Evolutionary conservation across 192 early-diverging fungal species (phyloP), one percentile per base, ranked within the genome.

Genomic region (Podila epigama): DNA sequence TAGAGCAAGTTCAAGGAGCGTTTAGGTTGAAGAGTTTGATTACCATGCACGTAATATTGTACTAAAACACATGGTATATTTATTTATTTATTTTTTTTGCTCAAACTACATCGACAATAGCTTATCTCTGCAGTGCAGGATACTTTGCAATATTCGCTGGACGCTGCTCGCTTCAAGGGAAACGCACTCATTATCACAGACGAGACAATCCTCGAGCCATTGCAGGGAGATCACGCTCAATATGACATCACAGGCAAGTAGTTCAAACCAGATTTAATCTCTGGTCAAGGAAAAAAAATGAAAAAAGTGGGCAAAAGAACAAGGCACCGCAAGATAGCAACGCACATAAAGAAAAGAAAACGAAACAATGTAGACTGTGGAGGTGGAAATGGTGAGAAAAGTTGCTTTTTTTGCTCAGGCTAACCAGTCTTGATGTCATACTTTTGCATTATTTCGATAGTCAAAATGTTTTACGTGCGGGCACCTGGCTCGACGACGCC

Each of bases 81-180:
- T 39, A 39, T 39, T 8, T 20, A 16, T 41, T 48, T 48, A 22
- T 8, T 48, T 25, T 48, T 48, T 48, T 10, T 22, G 44, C 16
- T 22, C 44, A 48, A 5, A 5, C 28, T n/a, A n/a, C n/a, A n/a
- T n/a, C n/a, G n/a, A n/a, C n/a, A n/a, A n/a, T 83, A 86, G 85
- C 66, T 86, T 15, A 63, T 86, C 33, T 56, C 73, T 18, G 85
- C 83, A 28, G 62, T 86, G 20, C 63, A 84, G 35, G 83, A 84
- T 51, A 84, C 85, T 31, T 55, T 86, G 22, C 54, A 70, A 18
- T 79, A 72, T 16, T 82, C 81, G 20, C 33, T 86, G 27, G 36
- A 71, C 10, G 51, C 58, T 32, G 63, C 69, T n/a, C 73, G 50
- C 13, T 20, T 77, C 37, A 63, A 68, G 39, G 66, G 56, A 16